Evolutionary conservation across 352 stramenopile species (phyloP).

Genomic region (Globisporangium alternatum): DNA sequence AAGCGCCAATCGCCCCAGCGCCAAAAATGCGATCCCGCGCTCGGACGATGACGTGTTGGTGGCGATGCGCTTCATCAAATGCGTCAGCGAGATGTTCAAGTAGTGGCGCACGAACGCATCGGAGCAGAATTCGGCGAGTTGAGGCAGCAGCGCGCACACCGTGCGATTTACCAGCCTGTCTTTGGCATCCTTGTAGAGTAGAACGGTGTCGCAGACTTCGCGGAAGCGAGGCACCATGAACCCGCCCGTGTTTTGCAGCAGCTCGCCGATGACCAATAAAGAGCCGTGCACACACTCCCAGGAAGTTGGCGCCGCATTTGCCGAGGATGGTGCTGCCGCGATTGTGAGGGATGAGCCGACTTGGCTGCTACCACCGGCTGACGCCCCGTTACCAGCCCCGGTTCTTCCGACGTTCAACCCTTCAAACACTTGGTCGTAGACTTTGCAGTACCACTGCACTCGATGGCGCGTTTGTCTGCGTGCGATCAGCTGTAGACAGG

Average conservation of each 20-base stretch:
- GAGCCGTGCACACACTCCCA: conserved; percentile 93
- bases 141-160: conserved; percentile 89
- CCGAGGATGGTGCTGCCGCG: conserved; percentile 6
- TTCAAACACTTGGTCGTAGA: conserved; percentile 90
- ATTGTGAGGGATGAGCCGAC: conserved; percentile 15
- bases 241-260: conserved; percentile 92
- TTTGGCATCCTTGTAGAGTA: conserved; percentile 92
- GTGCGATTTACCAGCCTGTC: conserved; percentile 80
- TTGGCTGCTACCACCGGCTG: conserved; percentile 22
- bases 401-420: conserved; percentile 42
- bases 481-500: conserved; percentile 87
- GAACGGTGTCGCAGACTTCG: conserved; percentile 93
- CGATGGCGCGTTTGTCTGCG: conserved; percentile 74
- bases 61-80: conserved; percentile 84
- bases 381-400: conserved; percentile 10
- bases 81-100: conserved; percentile 72
- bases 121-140: conserved; percentile 90
- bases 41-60: conserved; percentile 54
- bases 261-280: conserved; percentile 92
- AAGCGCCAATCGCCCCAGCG: conserved; percentile 91
- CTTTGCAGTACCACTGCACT: conserved; percentile 92
- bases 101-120: conserved; percentile 94
- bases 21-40: conserved; percentile 87
- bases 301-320: conserved; percentile 26
- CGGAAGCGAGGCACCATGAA: conserved; percentile 98